phyloP scores from a whole-genome alignment of 306 rosid species.

The Astragalus glycyphyllos region DNA sequence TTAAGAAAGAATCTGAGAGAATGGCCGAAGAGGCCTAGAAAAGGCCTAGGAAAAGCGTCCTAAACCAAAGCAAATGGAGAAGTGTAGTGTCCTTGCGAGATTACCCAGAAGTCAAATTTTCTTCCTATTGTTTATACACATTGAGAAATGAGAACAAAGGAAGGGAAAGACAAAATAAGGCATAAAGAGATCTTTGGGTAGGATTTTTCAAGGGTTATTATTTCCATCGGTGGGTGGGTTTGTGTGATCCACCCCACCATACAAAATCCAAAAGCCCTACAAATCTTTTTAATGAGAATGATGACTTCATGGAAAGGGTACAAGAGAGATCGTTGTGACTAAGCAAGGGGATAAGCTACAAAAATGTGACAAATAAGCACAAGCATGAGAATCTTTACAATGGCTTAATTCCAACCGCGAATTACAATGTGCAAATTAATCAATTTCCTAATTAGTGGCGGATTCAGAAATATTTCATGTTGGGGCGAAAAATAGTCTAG shows the following conservation, averaged over 20 bases:
- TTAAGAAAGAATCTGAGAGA: neutral
- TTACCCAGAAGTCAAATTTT: slow-evolving; percentile 45
- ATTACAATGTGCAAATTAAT: slow-evolving; percentile 35
- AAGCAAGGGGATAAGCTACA: slow-evolving; percentile 36
- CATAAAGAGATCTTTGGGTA: slow-evolving; percentile 35
- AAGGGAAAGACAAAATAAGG: slow-evolving; percentile 38
- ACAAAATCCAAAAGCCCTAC: slow-evolving; percentile 31
- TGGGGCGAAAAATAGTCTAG: too few relatives aligned
- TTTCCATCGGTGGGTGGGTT: slow-evolving; percentile 45
- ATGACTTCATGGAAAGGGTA: slow-evolving; percentile 34
- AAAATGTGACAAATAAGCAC: slow-evolving; percentile 48
- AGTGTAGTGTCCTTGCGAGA: slow-evolving; percentile 38
- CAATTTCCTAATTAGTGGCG: slow-evolving; percentile 1
- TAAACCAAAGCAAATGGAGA: slow-evolving; percentile 32
- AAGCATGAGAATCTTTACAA: slow-evolving; percentile 59
- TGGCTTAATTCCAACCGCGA: slow-evolving; percentile 36
- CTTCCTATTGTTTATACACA: neutral
- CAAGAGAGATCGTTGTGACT: slow-evolving; percentile 34
- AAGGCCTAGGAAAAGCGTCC: slow-evolving; percentile 31
- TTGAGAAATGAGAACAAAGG: slow-evolving; percentile 29
- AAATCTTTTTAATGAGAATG: slow-evolving; percentile 43
- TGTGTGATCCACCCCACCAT: slow-evolving; percentile 34
- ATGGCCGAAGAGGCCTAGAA: slow-evolving; percentile 31
- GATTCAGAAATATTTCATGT: too few relatives aligned
- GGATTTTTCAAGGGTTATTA: slow-evolving; percentile 47